Base-by-base conservation (phyloP, 2,329 filamentous ascomycete species). In the Nemania serpens region DNA sequence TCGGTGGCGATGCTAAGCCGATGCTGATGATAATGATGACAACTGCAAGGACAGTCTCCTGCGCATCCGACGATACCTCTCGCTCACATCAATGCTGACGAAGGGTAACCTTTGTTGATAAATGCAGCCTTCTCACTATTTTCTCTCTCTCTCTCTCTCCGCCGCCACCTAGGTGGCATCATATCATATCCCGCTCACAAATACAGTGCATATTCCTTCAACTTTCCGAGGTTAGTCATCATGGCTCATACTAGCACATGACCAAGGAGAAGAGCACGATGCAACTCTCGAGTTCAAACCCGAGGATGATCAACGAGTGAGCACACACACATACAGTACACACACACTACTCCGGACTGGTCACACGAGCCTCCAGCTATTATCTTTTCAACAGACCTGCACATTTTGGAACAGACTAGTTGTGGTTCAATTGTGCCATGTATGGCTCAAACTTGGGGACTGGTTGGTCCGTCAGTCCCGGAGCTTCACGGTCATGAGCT, bases 401-500 rank as follows among this genome's bases (percentile, higher is more conserved):
- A 29, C 52, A 45, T 46, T 42, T 39, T 59, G 55, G 55, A 45
- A 56, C 57, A 53, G 48, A n/a, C 39, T 25, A 47, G 52, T 37
- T 45, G 20, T 47, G 37, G 36, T 56, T 43, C 54, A 59, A 49
- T 56, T 47, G 60, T 47, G 56, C 51, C 53, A 41, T 29, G 25
- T 34, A 52, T 18, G 34, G 25, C 42, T 52, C 41, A 11, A 22
- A 9, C 48, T 45, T 25, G 42, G n/a, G 37, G 50, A 25, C 37
- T 63, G 53, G 48, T 51, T 61, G 61, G 49, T 50, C 48, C 51
- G 18, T 17, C 49, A 51, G 53, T 51, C 49, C 54, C 61, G 61
- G 61, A 55, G 57, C 57, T 60, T 47, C 43, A 18, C 61, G 57
- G 61, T 57, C 61, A 58, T 56, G 58, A 54, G 57, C 45, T 63